These are phyloP conservation scores for Rheum nobile DNA, from an alignment of 148 eudicot species.

Conservation along the genomic window DNA sequence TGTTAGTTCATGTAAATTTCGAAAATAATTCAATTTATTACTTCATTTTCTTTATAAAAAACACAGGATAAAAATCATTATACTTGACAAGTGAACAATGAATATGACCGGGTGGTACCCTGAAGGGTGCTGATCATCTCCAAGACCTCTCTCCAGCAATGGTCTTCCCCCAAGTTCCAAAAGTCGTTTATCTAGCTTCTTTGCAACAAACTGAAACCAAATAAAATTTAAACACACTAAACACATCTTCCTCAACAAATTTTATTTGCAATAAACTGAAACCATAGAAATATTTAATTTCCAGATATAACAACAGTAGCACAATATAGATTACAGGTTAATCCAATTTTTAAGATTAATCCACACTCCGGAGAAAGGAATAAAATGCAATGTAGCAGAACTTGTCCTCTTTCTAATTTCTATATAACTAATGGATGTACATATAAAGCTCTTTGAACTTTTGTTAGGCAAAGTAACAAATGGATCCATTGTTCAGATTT, in stretches of 20 bases:
- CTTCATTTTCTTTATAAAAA: background rate
- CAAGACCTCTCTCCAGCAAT: conserved; percentile 75
- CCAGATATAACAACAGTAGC: background rate
- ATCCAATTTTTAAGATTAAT: background rate
- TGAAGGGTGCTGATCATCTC: conserved; percentile 98
- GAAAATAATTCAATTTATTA: background rate
- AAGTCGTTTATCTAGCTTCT: conserved; percentile 90
- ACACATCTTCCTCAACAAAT: background rate
- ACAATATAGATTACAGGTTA: background rate
- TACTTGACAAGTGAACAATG: background rate
- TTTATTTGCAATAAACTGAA: conserved; percentile 86
- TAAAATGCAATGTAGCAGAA: background rate
- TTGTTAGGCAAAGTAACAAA: background rate
- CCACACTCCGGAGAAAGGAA: background rate
- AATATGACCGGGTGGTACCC: conserved; percentile 46
- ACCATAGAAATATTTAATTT: background rate
- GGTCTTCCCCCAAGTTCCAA: conserved; percentile 66
- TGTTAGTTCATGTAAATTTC: background rate
- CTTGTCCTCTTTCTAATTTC: background rate
- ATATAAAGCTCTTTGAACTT: background rate
- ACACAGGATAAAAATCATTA: background rate
- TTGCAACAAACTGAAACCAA: conserved; percentile 79
- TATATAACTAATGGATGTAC: background rate
- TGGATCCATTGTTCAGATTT: background rate
- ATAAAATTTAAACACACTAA: background rate